Evolutionary conservation across 2,329 filamentous ascomycete genomes (phyloP).

Genomic region (Fonsecaea nubica): DNA sequence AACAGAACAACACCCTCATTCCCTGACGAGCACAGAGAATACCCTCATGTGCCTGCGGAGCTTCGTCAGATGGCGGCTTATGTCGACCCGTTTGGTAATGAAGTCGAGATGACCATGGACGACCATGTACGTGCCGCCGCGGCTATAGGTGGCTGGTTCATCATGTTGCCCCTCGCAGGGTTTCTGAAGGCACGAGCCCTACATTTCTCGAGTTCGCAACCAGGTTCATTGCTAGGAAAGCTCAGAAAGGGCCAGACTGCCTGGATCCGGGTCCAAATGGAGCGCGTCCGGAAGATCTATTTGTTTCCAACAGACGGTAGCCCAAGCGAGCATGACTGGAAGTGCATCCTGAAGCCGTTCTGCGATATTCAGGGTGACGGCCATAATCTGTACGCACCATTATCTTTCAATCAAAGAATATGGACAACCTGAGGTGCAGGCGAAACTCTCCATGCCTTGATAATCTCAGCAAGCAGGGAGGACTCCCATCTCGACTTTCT

Average conservation of each 20-base stretch:
- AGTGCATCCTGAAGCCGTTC: conserved; percentile 3
- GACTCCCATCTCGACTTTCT: background rate
- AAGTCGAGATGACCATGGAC: conserved; percentile 32
- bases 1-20: conserved; percentile 34
- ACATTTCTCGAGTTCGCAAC: background rate
- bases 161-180: conserved; percentile 29
- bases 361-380: background rate
- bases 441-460: background rate
- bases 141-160: conserved; percentile 34
- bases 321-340: conserved; percentile 7
- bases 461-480: background rate
- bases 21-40: conserved; percentile 31
- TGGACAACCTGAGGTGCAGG: background rate
- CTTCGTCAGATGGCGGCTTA: conserved; percentile 31
- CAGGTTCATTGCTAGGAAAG: conserved; percentile 22
- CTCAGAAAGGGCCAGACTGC: conserved; percentile 29
- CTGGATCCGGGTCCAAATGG: conserved; percentile 29
- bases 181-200: conserved; percentile 21
- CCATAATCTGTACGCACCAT: background rate
- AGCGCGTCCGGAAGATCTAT: conserved; percentile 34
- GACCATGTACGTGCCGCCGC: conserved; percentile 34
- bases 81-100: conserved; percentile 32
- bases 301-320: conserved; percentile 16
- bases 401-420: background rate
- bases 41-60: conserved; percentile 29